phyloP scores from a whole-genome alignment of 164 flowering plant species.

The Tinospora cordifolia region DNA sequence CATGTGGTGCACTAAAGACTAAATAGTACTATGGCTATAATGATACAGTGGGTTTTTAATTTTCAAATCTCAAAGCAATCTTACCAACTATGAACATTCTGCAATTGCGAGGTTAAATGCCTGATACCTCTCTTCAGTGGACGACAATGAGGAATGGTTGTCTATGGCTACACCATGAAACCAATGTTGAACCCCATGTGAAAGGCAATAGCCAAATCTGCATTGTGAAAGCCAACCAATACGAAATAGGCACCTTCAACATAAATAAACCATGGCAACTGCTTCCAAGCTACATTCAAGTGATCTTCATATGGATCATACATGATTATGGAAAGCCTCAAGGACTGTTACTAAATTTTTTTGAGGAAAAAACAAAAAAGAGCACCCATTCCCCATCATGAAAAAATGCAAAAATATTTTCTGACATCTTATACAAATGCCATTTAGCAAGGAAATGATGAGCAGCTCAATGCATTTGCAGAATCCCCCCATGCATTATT shows the following conservation, averaged over 20 bases:
- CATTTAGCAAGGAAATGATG: conserved; percentile 3
- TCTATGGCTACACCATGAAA: conserved; percentile 87
- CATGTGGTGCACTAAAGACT: conserved; percentile 30
- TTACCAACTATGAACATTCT: conserved; percentile 85
- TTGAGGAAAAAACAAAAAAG: conserved; percentile 14
- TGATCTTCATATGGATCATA: conserved; percentile 49
- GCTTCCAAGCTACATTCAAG: conserved; percentile 51
- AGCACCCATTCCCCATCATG: conserved; percentile 29
- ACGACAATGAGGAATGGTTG: conserved; percentile 63
- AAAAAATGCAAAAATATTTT: conserved; percentile 12
- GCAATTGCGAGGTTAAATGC: conserved; percentile 67
- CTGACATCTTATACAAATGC: conserved; percentile 7
- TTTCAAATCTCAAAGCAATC: conserved; percentile 76
- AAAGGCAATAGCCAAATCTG: conserved; percentile 92
- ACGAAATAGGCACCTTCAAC: conserved; percentile 86
- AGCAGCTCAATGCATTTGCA: not conserved
- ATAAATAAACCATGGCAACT: conserved; percentile 82
- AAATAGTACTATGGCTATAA: conserved; percentile 35
- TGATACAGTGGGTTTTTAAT: conserved; percentile 37
- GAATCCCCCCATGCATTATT: not conserved
- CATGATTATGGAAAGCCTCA: conserved; percentile 34
- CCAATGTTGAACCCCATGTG: conserved; percentile 78
- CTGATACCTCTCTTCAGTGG: conserved; percentile 75
- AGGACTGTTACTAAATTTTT: conserved; percentile 23
- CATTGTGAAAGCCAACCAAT: conserved; percentile 99